These are phyloP conservation scores for Carpinus fangiana DNA, from an alignment of 306 rosid genomes.

Conservation along the genomic window DNA sequence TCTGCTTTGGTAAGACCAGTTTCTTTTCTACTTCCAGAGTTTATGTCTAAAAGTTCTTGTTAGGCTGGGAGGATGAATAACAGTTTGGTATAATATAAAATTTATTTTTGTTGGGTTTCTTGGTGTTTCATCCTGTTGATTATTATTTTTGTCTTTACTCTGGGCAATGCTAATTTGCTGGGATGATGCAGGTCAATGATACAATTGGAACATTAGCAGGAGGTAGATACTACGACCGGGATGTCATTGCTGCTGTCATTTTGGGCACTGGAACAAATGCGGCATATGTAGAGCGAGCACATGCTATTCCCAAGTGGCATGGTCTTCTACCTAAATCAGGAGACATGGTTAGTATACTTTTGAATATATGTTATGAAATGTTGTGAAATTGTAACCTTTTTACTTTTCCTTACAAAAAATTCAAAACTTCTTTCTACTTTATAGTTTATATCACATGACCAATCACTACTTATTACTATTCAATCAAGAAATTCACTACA, in stretches of 20 bases:
- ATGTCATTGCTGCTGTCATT: constrained; percentile 89
- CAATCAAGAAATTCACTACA: too few species aligned
- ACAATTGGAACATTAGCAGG: constrained; percentile 94
- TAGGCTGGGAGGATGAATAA: constrained; percentile 17
- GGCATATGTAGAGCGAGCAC: constrained; percentile 82
- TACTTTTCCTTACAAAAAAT: too few species aligned
- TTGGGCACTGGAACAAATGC: constrained; percentile 99
- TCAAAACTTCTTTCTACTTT: too few species aligned
- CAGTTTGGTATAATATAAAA: constrained; percentile 16
- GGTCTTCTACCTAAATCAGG: constrained; percentile 85
- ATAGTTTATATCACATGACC: too few species aligned
- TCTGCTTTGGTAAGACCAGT: constrained; percentile 71
- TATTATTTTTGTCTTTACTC: constrained; percentile 7
- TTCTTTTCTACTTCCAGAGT: constrained; percentile 17
- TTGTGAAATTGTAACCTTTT: not conserved
- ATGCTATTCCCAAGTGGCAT: constrained; percentile 95
- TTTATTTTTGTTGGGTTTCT: constrained; percentile 15
- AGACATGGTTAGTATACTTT: constrained; percentile 67
- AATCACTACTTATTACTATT: too few species aligned
- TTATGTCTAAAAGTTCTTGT: constrained; percentile 7
- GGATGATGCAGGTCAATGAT: constrained; percentile 78
- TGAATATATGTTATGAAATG: constrained; percentile 8
- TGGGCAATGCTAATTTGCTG: constrained; percentile 31
- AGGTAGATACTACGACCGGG: constrained; percentile 67
- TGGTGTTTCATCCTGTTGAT: constrained; percentile 7